Evolutionary conservation across 768 basidiomycete species (phyloP).

Genomic region (Hysterangium stoloniferum): DNA sequence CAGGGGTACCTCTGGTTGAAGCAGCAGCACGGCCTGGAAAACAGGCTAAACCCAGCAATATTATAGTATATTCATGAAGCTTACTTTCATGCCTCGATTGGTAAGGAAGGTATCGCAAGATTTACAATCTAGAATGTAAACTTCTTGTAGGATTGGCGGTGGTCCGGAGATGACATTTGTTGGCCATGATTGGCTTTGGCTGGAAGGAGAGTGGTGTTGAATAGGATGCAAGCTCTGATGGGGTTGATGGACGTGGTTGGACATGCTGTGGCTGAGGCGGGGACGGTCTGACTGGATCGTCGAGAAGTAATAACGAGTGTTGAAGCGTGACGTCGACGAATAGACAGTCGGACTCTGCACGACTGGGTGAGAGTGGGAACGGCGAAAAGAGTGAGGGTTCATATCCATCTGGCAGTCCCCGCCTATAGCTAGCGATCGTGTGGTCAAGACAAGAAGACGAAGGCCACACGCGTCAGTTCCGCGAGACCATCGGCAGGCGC

Average conservation of each 20-base stretch:
- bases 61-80: conserved; percentile 15
- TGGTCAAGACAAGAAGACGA: conserved; percentile 6
- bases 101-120: conserved; percentile 68
- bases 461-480: neutral
- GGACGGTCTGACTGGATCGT: conserved; percentile 5
- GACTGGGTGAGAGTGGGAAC: conserved; percentile 7
- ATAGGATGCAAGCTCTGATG: neutral
- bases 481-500: conserved; percentile 7
- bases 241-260: conserved; percentile 6
- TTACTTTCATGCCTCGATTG: conserved; percentile 80
- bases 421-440: conserved; percentile 12
- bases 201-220: neutral
- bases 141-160: conserved; percentile 28
- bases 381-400: conserved; percentile 8
- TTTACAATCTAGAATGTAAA: conserved; percentile 76
- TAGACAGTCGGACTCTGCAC: conserved; percentile 6
- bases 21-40: conserved; percentile 68
- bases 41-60: neutral
- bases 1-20: conserved; percentile 72
- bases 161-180: neutral
- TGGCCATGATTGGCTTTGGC: neutral
- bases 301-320: conserved; percentile 9
- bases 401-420: conserved; percentile 11
- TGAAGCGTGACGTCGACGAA: neutral
- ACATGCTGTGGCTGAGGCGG: conserved; percentile 4